Conservation (phyloP, 2,329 filamentous ascomycete genomes). For the Cladosporium cucumerinum region DNA sequence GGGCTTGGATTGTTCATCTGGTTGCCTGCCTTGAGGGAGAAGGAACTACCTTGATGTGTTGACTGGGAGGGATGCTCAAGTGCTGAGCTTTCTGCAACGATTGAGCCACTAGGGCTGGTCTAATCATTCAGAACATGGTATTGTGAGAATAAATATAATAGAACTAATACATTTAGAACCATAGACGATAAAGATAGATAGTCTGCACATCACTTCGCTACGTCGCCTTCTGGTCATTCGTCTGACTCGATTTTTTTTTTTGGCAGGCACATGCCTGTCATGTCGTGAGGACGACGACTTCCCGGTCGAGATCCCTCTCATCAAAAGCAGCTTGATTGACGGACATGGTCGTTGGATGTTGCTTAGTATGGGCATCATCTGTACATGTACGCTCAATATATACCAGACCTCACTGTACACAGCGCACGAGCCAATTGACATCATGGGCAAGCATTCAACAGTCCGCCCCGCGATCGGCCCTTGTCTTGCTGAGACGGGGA, state of each 20-base stretch:
- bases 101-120: neutral
- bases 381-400: neutral
- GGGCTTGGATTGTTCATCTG: constrained; percentile 31
- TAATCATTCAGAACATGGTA: neutral
- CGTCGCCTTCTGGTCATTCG: neutral
- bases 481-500: neutral
- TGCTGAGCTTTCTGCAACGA: neutral
- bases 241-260: neutral
- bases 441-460: neutral
- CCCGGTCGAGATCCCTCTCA: too few relatives aligned
- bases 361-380: too few relatives aligned
- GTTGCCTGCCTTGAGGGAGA: constrained; percentile 30
- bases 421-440: constrained; percentile 1
- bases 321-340: too few relatives aligned
- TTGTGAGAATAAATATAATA: neutral
- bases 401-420: neutral
- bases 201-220: neutral
- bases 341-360: too few relatives aligned
- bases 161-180: neutral
- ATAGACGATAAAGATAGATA: neutral
- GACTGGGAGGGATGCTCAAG: neutral
- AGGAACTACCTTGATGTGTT: constrained; percentile 3
- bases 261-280: neutral
- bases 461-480: constrained; percentile 8
- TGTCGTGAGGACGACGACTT: neutral